Percentiles rank a stretch among this genome's conserved stretches.
These are phyloP conservation scores for Penstemon davidsonii DNA, from an alignment of 257 asterid species.

Conservation along the genomic window DNA sequence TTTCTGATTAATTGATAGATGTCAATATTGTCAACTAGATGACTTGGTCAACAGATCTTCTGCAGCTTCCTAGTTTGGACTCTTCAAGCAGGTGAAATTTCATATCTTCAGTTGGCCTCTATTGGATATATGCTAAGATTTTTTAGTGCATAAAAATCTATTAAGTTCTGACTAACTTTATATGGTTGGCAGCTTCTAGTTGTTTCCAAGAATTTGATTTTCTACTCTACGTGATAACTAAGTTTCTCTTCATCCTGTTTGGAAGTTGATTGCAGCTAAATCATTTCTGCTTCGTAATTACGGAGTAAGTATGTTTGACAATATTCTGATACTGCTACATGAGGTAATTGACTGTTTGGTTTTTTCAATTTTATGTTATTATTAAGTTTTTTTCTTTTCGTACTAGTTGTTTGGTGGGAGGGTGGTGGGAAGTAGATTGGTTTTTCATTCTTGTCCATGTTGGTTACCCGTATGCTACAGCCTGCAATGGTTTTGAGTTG, in stretches of 20 bases:
- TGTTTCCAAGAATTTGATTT: slow-evolving; percentile 34
- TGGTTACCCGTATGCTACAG: neutral
- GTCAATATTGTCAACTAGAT: slow-evolving; percentile 63
- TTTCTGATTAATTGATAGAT: slow-evolving; percentile 85
- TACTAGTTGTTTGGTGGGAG: neutral
- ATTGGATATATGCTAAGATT: neutral
- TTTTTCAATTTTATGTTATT: neutral
- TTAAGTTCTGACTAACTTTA: slow-evolving; percentile 38
- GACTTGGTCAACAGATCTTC: slow-evolving; percentile 79
- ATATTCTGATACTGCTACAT: slow-evolving; percentile 22
- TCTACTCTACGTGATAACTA: slow-evolving; percentile 19
- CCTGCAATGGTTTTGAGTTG: slow-evolving; percentile 30
- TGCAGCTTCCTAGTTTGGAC: slow-evolving; percentile 62
- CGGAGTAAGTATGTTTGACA: slow-evolving; percentile 23
- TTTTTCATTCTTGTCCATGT: neutral
- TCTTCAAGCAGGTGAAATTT: slow-evolving; percentile 61
- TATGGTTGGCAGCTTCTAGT: slow-evolving; percentile 45
- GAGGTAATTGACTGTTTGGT: slow-evolving; percentile 3
- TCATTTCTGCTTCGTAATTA: slow-evolving; percentile 24
- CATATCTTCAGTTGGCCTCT: slow-evolving; percentile 30
- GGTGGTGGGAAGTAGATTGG: neutral
- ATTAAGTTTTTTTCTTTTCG: neutral
- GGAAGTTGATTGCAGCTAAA: slow-evolving; percentile 20
- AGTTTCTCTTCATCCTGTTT: slow-evolving; percentile 22
- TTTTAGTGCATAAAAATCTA: slow-evolving; percentile 6